Evolutionary conservation across 805 yeast genomes (phyloP), one percentile per base, ranked within the genome.

Genomic region (Lipomyces yamadae): DNA sequence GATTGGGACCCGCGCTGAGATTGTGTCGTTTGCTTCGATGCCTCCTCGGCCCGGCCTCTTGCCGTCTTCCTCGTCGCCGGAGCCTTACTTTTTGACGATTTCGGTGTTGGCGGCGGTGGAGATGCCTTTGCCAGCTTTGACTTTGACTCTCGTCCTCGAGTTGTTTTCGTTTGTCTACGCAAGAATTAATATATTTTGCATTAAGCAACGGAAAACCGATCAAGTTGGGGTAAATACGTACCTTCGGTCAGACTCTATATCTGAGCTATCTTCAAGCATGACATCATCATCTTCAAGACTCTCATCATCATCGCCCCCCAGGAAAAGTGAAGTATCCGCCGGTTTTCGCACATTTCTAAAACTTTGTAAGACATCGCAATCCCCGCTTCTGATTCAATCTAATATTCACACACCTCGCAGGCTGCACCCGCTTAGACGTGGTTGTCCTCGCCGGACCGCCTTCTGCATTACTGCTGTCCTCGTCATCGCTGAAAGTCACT

Each of bases 221-320:
- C 39, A 37, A 37, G 39, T 37, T 11, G 39, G 13, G 39, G 48
- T 5, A 42, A 24, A 42, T 42, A n/a, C 7, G 48, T 42, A 42
- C 48, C 29, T 42, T 24, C 48, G 24, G 48, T 42, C 48, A n/a
- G 15, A 42, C 24, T 42, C 48, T n/a, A 42, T 10, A 42, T 42
- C 48, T 15, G 48, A 42, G n/a, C 48, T 42, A 10, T 42, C 48
- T 42, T 42, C 48, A 42, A 42, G 48, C 48, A 42, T 42, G 48
- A 42, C 48, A 42, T 42, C 48, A 42, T 15, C 48, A 6, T 42
- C 48, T 7, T 42, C 48, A 42, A 42, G 4, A 42, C 48, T 42
- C 8, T 42, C 48, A 15, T 42, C 48, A 42, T 42, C 48, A 4
- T 42, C 48, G 6, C 8, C 48, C 2, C 48, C 48, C 24, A 42